Evolutionary conservation across 192 early-diverging fungal genomes (phyloP).

Genomic region (Endogone sp.): DNA sequence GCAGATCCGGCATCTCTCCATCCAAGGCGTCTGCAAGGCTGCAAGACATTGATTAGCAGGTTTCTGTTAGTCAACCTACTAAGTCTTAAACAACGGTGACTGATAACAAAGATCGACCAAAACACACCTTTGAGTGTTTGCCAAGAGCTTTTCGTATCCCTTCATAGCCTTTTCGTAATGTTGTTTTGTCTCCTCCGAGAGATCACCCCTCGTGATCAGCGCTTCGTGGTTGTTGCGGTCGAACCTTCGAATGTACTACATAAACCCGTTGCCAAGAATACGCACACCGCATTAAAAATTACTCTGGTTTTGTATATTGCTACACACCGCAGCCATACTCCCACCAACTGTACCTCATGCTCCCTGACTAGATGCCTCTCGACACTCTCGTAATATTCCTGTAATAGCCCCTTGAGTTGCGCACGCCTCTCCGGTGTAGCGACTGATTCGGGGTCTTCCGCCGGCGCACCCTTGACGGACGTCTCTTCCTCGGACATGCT

Average conservation of each 20-base stretch:
- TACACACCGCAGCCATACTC: too few species aligned
- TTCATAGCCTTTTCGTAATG: constrained; percentile 65
- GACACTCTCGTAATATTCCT: constrained; percentile 57
- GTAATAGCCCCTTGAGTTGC: constrained; percentile 43
- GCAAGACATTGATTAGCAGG: constrained; percentile 15
- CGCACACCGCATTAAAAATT: not conserved
- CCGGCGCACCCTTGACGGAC: not conserved
- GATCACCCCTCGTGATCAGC: constrained; percentile 74
- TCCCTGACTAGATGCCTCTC: constrained; percentile 60
- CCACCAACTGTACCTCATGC: constrained; percentile 46
- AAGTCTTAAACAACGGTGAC: not conserved
- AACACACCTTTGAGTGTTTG: constrained; percentile 41
- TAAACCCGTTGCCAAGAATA: constrained; percentile 4
- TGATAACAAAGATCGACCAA: not conserved
- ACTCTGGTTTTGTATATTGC: too few species aligned
- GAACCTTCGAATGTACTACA: constrained; percentile 60
- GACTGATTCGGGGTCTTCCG: constrained; percentile 12
- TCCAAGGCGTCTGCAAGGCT: constrained; percentile 72
- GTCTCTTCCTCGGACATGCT: constrained; percentile 21
- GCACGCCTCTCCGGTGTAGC: constrained; percentile 31
- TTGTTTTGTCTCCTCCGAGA: constrained; percentile 77
- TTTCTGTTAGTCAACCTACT: not conserved
- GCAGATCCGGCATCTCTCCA: constrained; percentile 71
- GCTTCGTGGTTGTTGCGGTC: constrained; percentile 76
- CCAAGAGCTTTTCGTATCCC: constrained; percentile 63